phyloP scores from a whole-genome alignment of 2,329 filamentous ascomycete genomes.

The Penicillium sp. region DNA sequence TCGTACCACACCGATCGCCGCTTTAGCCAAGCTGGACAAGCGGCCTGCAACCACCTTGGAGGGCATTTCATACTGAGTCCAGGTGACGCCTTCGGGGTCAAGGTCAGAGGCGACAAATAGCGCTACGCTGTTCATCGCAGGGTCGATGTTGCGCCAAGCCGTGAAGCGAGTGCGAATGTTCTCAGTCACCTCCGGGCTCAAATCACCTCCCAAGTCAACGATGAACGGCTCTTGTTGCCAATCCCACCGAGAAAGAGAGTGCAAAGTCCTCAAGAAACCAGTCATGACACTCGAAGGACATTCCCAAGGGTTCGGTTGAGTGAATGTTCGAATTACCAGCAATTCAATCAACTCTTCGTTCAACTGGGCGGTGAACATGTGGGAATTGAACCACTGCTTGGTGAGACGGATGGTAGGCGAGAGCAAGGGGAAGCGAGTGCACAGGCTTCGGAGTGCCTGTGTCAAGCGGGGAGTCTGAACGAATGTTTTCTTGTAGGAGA shows the following conservation, averaged over 20 bases:
- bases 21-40: constrained; percentile 78
- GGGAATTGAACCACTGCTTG: constrained; percentile 86
- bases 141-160: constrained; percentile 85
- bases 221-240: constrained; percentile 84
- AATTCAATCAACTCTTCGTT: constrained; percentile 82
- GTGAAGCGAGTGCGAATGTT: constrained; percentile 72
- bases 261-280: constrained; percentile 78
- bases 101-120: constrained; percentile 80
- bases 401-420: constrained; percentile 80
- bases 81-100: constrained; percentile 76
- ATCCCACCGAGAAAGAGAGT: constrained; percentile 84
- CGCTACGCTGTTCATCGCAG: constrained; percentile 79
- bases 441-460: constrained; percentile 77
- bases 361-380: constrained; percentile 77
- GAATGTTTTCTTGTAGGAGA: constrained; percentile 70
- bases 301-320: constrained; percentile 79
- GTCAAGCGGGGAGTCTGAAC: constrained; percentile 74
- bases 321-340: constrained; percentile 74
- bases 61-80: constrained; percentile 70
- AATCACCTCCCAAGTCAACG: constrained; percentile 68
- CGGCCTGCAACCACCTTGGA: constrained; percentile 81
- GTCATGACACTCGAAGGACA: constrained; percentile 74
- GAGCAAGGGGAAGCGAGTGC: constrained; percentile 76
- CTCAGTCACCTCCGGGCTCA: constrained; percentile 63
- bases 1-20: constrained; percentile 66